phyloP scores from a whole-genome alignment of 2,329 filamentous ascomycete species.

The Colletotrichum lupini region DNA sequence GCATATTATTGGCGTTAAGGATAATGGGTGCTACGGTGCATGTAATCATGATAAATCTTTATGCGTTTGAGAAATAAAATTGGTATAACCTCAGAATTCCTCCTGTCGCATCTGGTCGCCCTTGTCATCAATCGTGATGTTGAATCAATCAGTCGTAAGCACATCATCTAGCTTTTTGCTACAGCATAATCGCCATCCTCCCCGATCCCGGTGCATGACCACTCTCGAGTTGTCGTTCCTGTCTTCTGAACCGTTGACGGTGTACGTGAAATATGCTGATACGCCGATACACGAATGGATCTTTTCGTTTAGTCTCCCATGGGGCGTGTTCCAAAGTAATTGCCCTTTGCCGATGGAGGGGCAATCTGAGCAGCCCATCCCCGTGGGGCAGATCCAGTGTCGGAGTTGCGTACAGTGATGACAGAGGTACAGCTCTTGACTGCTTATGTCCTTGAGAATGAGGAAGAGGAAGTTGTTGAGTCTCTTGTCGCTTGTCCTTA shows the following conservation, averaged over 20 bases:
- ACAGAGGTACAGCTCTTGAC: slow-evolving; percentile 1
- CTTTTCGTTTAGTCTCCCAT: background rate
- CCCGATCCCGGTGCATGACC: slow-evolving; percentile 7
- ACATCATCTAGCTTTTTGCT: background rate
- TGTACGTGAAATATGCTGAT: background rate
- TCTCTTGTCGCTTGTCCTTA: background rate
- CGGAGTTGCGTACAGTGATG: slow-evolving; percentile 13
- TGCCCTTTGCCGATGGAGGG: background rate
- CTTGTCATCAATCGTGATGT: background rate
- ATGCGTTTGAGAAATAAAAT: background rate
- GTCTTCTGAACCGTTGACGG: background rate
- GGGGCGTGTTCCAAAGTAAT: background rate
- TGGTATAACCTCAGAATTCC: background rate
- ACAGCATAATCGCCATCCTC: slow-evolving; percentile 1
- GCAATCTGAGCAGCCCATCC: background rate
- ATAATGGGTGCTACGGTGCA: background rate
- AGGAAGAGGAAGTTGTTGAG: slow-evolving; percentile 15
- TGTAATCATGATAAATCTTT: background rate
- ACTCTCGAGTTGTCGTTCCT: background rate
- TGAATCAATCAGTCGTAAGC: background rate
- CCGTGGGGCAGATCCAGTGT: background rate
- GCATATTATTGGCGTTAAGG: slow-evolving; percentile 9
- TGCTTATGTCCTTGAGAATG: slow-evolving; percentile 14
- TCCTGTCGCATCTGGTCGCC: background rate
- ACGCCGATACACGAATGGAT: background rate